Evolutionary conservation across 225 moss, liverwort and hornwort species (phyloP).

Genomic region (Neckera pumila): DNA sequence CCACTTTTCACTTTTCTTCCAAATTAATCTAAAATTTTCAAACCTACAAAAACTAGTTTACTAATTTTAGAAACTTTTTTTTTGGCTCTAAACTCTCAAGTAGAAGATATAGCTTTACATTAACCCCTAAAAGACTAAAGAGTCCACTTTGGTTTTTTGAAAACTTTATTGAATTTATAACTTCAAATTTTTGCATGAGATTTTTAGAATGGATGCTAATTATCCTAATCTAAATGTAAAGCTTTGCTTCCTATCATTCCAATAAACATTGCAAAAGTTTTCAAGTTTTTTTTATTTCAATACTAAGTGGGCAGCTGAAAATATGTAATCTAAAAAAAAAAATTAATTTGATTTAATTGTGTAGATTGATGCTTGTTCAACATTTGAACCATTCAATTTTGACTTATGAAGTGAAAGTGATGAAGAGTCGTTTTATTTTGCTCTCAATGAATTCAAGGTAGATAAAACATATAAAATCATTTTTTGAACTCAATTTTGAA

Average conservation of each 20-base stretch:
- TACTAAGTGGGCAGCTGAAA: neutral
- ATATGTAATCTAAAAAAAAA: neutral
- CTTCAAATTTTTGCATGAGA: neutral
- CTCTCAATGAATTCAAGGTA: too few species aligned
- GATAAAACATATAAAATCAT: too few species aligned
- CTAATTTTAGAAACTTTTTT: neutral
- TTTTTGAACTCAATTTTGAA: too few species aligned
- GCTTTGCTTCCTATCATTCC: neutral
- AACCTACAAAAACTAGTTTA: neutral
- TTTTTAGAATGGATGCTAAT: neutral
- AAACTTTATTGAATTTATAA: neutral
- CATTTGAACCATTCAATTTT: too few species aligned
- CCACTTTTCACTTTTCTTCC: neutral
- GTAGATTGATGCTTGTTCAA: accelerated
- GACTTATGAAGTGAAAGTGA: too few species aligned
- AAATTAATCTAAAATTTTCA: neutral
- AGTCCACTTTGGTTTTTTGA: neutral
- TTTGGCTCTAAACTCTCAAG: accelerated
- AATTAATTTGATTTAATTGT: neutral
- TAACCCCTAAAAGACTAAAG: neutral
- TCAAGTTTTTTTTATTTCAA: neutral
- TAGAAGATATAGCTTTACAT: neutral
- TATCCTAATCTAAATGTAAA: neutral
- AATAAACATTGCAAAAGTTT: neutral
- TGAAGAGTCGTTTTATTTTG: too few species aligned